These are phyloP conservation scores for Cymbopogon flexuosus DNA, from an alignment of 202 grass and related monocot species.

Conservation along the genomic window DNA sequence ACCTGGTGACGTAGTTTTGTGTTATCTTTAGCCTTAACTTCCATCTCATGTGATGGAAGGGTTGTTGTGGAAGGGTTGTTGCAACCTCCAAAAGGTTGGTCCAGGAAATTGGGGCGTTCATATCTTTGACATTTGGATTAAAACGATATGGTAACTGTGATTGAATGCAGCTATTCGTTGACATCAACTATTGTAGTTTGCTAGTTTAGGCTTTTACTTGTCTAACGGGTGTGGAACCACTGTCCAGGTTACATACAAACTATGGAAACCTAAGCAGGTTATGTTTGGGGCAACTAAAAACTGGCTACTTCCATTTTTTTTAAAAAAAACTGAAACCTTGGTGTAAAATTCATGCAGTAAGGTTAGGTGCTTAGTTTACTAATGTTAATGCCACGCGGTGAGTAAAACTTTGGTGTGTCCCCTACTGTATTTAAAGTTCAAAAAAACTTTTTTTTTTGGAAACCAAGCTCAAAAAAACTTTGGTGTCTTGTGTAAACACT, in stretches of 20 bases:
- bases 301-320: neutral
- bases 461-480: neutral
- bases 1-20: neutral
- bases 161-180: neutral
- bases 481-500: neutral
- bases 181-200: neutral
- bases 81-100: neutral
- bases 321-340: neutral
- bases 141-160: neutral
- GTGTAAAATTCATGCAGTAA: neutral
- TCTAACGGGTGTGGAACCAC: neutral
- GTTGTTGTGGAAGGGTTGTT: slow-evolving; percentile 7
- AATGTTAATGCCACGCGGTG: neutral
- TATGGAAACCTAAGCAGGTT: slow-evolving; percentile 20
- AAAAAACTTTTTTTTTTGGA: neutral
- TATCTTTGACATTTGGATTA: neutral
- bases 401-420: neutral
- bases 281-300: neutral
- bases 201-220: neutral
- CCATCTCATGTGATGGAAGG: neutral
- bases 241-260: neutral
- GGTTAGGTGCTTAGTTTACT: no score
- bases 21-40: neutral
- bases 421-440: no score
- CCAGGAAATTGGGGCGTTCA: neutral